Conservation (phyloP, 2,329 filamentous ascomycete genomes). For the Pseudogymnoascus sp. region DNA sequence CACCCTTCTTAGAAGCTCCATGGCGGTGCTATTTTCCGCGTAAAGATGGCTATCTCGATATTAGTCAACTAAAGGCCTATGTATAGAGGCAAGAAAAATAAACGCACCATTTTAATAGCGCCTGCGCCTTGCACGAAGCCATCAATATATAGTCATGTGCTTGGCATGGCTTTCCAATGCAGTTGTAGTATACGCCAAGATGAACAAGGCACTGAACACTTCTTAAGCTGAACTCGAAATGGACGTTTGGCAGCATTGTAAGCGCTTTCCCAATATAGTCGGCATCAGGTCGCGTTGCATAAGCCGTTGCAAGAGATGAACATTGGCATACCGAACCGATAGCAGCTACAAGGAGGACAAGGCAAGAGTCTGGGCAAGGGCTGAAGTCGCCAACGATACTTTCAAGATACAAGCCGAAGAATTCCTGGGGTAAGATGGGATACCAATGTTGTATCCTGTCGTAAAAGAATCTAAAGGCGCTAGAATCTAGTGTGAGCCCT, state of each 20-base stretch:
- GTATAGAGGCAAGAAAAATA: constrained; percentile 5
- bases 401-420: constrained; percentile 18
- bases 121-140: constrained; percentile 20
- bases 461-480: constrained; percentile 17
- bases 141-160: no score
- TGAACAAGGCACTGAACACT: no score
- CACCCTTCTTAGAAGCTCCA: constrained; percentile 18
- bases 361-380: constrained; percentile 19
- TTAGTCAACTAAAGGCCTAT: neutral
- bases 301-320: constrained; percentile 8
- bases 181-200: no score
- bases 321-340: constrained; percentile 20
- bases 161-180: no score
- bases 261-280: constrained; percentile 12
- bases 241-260: no score
- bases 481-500: neutral
- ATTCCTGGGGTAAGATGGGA: constrained; percentile 21
- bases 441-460: constrained; percentile 24
- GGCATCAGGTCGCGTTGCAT: constrained; percentile 10
- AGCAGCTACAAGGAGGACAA: constrained; percentile 24
- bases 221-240: no score
- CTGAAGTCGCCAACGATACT: constrained; percentile 18
- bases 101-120: constrained; percentile 19
- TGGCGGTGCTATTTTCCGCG: constrained; percentile 9
- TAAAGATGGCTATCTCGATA: constrained; percentile 10